phyloP scores from a whole-genome alignment of 805 yeast species.

The Metschnikowia drakensbergensis region DNA sequence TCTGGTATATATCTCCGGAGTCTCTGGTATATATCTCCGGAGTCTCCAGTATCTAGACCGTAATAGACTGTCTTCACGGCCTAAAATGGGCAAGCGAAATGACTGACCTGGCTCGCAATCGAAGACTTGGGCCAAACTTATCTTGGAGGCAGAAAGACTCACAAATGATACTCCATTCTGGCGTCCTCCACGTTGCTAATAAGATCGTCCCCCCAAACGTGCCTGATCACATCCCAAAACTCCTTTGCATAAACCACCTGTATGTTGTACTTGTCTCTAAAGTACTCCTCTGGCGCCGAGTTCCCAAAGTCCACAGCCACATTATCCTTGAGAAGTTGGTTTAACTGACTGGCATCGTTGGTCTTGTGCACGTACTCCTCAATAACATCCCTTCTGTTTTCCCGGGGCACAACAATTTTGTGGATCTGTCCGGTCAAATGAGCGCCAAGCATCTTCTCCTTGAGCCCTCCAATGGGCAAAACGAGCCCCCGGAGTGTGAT shows the following conservation, averaged over 20 bases:
- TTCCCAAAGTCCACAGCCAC: constrained; percentile 27
- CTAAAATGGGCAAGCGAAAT: no score
- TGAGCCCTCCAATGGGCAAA: constrained; percentile 77
- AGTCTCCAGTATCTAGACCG: no score
- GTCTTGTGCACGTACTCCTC: constrained; percentile 46
- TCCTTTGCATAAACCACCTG: constrained; percentile 64
- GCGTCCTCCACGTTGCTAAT: constrained; percentile 19
- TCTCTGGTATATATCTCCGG: no score
- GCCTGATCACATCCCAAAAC: constrained; percentile 69
- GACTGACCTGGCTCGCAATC: no score
- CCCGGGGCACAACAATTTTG: constrained; percentile 64
- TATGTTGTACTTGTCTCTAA: constrained; percentile 53
- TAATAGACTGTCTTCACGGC: no score
- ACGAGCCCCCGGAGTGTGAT: constrained; percentile 75
- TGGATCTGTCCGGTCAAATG: constrained; percentile 58
- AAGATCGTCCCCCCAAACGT: constrained; percentile 62
- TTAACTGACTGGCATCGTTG: constrained; percentile 31
- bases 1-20: no score
- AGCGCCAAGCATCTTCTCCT: constrained; percentile 76
- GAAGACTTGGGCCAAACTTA: no score
- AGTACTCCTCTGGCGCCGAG: constrained; percentile 49
- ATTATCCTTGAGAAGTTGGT: constrained; percentile 36
- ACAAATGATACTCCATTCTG: constrained; percentile 15
- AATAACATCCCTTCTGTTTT: constrained; percentile 65
- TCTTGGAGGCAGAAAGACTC: background rate